Percentiles rank a stretch among this genome's conserved stretches.
These are phyloP conservation scores for Ceratocystis eucalypticola DNA, from an alignment of 2,329 filamentous ascomycete species.

Conservation along the genomic window DNA sequence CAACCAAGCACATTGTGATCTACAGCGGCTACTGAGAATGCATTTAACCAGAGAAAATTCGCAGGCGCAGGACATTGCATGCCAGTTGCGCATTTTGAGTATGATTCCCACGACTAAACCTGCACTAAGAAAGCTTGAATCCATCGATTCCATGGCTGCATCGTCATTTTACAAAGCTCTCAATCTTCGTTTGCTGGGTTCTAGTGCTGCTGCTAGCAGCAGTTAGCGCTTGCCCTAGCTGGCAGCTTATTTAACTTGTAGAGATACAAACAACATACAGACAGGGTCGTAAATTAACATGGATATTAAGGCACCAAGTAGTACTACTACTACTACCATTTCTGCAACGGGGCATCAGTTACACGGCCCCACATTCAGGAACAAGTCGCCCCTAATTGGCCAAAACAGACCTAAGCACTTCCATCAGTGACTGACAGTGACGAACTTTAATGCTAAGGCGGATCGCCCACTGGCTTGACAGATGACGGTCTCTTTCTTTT, in stretches of 20 bases:
- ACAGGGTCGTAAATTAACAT: background rate
- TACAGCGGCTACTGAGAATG: no score
- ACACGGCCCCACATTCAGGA: background rate
- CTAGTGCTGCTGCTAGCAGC: background rate
- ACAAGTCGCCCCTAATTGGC: background rate
- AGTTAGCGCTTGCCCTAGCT: background rate
- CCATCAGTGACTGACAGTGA: no score
- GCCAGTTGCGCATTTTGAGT: no score
- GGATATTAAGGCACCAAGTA: no score
- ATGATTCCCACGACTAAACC: no score
- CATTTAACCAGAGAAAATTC: no score
- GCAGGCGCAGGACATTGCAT: no score
- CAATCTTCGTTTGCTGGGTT: background rate
- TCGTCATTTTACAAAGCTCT: background rate
- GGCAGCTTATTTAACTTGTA: background rate
- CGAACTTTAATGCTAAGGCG: no score
- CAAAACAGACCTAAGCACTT: background rate
- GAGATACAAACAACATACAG: background rate
- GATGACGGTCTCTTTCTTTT: background rate
- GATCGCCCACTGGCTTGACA: no score
- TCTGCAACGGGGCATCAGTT: background rate
- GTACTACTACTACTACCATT: background rate
- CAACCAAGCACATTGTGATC: no score
- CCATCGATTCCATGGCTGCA: no score
- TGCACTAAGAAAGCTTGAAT: no score